Percentiles rank a stretch among this genome's conserved stretches.
Evolutionary conservation across 495 filamentous ascomycete species (phyloP).

Genomic region (Staphylotrichum longicolle): DNA sequence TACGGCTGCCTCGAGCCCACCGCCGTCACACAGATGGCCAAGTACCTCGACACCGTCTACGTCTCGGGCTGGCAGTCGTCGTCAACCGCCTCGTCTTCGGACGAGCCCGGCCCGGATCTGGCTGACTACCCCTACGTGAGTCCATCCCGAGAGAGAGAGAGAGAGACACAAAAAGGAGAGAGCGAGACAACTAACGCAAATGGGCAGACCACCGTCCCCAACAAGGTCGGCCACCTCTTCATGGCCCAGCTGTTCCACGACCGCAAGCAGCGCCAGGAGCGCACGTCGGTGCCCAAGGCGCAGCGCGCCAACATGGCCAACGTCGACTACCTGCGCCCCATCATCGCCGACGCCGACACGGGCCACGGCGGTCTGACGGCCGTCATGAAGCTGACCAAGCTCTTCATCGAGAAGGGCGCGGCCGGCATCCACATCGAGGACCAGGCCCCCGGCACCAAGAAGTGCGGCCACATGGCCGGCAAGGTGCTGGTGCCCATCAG

Average conservation of each 20-base stretch:
- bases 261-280: conserved; percentile 96
- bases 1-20: conserved; percentile 97
- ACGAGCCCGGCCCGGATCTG: conserved; percentile 96
- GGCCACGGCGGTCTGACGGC: conserved; percentile 96
- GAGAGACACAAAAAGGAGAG: neutral
- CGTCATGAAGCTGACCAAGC: conserved; percentile 97
- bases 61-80: conserved; percentile 99
- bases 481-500: conserved; percentile 96
- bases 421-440: conserved; percentile 99
- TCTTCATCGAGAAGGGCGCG: conserved; percentile 95
- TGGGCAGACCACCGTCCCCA: conserved; percentile 86
- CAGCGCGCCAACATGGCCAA: conserved; percentile 74
- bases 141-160: conserved; percentile 11
- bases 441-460: conserved; percentile 97
- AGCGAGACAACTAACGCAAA: too few species aligned
- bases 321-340: conserved; percentile 90
- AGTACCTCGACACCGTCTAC: conserved; percentile 97
- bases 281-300: conserved; percentile 71
- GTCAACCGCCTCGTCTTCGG: conserved; percentile 86
- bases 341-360: conserved; percentile 96
- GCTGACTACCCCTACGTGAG: conserved; percentile 95
- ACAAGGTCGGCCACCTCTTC: conserved; percentile 96
- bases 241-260: conserved; percentile 99
- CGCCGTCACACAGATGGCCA: conserved; percentile 98
- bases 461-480: conserved; percentile 99